A percentile compares a stretch with the other conserved stretches of the same genome.
phyloP scores from a whole-genome alignment of 768 basidiomycete species.

The Suillus cothurnatus region DNA sequence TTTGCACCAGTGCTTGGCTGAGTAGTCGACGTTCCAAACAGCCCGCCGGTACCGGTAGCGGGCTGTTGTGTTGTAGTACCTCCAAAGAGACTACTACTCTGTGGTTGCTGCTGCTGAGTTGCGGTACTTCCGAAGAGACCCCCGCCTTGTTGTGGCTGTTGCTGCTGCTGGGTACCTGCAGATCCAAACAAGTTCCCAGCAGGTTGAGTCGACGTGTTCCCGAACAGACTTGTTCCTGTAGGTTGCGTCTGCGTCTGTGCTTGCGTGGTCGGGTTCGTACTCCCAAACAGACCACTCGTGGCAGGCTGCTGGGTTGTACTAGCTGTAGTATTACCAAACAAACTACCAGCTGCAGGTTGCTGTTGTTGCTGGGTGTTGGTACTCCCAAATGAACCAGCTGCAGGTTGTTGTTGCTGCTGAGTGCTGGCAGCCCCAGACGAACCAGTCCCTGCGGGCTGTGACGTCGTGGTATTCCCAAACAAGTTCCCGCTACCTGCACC shows the following conservation, averaged over 20 bases:
- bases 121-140: slow-evolving; percentile 18
- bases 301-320: slow-evolving; percentile 19
- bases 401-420: slow-evolving; percentile 23
- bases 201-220: slow-evolving; percentile 19
- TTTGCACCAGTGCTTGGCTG: slow-evolving; percentile 13
- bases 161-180: slow-evolving; percentile 17
- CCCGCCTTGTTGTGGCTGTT: slow-evolving; percentile 16
- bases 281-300: slow-evolving; percentile 21
- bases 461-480: slow-evolving; percentile 12
- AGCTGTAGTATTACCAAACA: slow-evolving; percentile 25
- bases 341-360: slow-evolving; percentile 24
- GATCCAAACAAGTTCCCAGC: slow-evolving; percentile 21
- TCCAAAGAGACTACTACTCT: slow-evolving; percentile 29
- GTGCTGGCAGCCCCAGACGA: slow-evolving; percentile 13
- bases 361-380: slow-evolving; percentile 17
- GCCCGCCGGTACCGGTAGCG: slow-evolving; percentile 16
- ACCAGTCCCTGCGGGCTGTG: slow-evolving; percentile 20
- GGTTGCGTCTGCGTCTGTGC: slow-evolving; percentile 9
- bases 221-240: slow-evolving; percentile 22
- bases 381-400: slow-evolving; percentile 21
- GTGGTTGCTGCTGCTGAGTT: slow-evolving; percentile 18
- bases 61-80: slow-evolving; percentile 16
- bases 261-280: slow-evolving; percentile 3
- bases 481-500: slow-evolving; percentile 10
- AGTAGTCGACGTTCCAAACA: slow-evolving; percentile 19